Evolutionary conservation across 768 basidiomycete species (phyloP).

Genomic region (Clavulina sp.): DNA sequence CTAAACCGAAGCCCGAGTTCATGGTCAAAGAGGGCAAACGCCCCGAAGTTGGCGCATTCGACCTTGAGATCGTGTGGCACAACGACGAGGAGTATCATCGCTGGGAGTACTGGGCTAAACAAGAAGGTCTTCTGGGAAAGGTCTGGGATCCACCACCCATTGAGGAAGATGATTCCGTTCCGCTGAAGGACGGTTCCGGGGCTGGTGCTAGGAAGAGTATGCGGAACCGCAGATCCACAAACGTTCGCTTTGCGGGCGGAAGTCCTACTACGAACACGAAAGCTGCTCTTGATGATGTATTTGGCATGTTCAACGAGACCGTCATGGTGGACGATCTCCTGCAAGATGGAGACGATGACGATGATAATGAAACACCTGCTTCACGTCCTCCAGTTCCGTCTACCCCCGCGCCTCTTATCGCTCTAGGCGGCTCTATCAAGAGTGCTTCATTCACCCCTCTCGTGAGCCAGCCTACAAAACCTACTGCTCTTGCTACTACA

Average conservation of each 20-base stretch:
- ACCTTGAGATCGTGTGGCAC: constrained; percentile 45
- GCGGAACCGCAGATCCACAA: constrained; percentile 18
- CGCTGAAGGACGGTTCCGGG: constrained; percentile 44
- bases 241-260: constrained; percentile 41
- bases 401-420: constrained; percentile 10
- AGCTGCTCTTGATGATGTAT: constrained; percentile 84
- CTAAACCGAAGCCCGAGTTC: neutral
- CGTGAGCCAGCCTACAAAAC: no score
- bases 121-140: constrained; percentile 69
- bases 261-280: constrained; percentile 88
- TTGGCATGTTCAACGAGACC: constrained; percentile 81
- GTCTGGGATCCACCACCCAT: constrained; percentile 56
- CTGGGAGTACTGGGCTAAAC: constrained; percentile 65
- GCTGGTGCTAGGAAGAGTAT: constrained; percentile 17
- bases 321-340: constrained; percentile 35
- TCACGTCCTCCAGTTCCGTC: neutral
- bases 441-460: no score
- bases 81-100: constrained; percentile 78
- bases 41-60: constrained; percentile 52
- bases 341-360: constrained; percentile 18
- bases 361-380: constrained; percentile 8
- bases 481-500: no score
- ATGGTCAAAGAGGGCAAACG: constrained; percentile 30
- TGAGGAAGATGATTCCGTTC: constrained; percentile 20
- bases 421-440: no score